Percentiles rank a stretch among this genome's conserved stretches.
These are phyloP conservation scores for Golubevia pallescens DNA, from an alignment of 1,284 basidiomycete genomes.

Conservation along the genomic window DNA sequence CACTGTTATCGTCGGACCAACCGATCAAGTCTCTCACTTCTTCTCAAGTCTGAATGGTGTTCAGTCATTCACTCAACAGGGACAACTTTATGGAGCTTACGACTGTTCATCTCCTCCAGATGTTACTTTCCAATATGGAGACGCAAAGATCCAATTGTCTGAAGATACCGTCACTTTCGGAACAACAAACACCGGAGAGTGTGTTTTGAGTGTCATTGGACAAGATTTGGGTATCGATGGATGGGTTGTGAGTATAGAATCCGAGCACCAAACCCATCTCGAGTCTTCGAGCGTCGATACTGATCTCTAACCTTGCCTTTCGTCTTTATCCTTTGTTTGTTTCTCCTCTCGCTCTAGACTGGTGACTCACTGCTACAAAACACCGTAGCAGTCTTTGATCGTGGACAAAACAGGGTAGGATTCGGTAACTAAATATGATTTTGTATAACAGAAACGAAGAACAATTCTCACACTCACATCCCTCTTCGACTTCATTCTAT, in stretches of 20 bases:
- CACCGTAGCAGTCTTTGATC: constrained; percentile 47
- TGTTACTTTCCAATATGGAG: constrained; percentile 44
- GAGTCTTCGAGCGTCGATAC: neutral
- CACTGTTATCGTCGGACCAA: constrained; percentile 52
- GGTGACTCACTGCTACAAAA: constrained; percentile 51
- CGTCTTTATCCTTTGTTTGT: constrained; percentile 7
- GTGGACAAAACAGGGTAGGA: constrained; percentile 50
- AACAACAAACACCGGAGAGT: constrained; percentile 36
- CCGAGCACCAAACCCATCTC: neutral
- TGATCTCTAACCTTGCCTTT: neutral
- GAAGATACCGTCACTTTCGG: constrained; percentile 39
- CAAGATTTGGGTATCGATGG: neutral
- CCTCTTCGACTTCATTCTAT: no score
- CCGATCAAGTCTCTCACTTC: constrained; percentile 31
- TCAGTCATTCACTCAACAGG: constrained; percentile 27
- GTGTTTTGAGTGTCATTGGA: constrained; percentile 27
- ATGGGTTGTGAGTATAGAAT: neutral
- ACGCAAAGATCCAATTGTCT: constrained; percentile 37
- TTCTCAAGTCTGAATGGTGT: constrained; percentile 36
- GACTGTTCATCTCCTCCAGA: constrained; percentile 41
- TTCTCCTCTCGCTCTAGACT: constrained; percentile 30
- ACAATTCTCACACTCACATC: no score
- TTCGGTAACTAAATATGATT: constrained; percentile 48
- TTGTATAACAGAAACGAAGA: no score
- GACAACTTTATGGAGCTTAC: constrained; percentile 36